These are phyloP conservation scores for Kwoniella newhampshirensis DNA, from an alignment of 768 basidiomycete genomes.

Conservation along the genomic window DNA sequence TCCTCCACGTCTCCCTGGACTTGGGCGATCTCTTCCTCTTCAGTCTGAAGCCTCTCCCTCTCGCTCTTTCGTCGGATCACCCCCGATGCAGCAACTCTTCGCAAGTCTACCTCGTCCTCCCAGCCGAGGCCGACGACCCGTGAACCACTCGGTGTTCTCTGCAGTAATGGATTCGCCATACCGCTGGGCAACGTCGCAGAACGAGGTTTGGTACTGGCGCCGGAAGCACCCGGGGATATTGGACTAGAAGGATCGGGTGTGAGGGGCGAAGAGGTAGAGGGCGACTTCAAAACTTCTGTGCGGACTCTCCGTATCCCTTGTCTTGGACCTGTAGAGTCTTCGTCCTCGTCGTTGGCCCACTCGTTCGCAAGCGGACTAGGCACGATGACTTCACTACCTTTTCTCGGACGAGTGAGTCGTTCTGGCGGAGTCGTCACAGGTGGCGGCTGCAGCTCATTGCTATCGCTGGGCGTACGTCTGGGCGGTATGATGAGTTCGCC, in stretches of 20 bases:
- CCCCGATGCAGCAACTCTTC: constrained; percentile 24
- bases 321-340: constrained; percentile 18
- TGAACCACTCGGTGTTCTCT: neutral
- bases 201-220: constrained; percentile 31
- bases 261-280: constrained; percentile 11
- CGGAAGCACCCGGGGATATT: constrained; percentile 1
- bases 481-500: constrained; percentile 12
- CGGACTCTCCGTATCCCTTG: constrained; percentile 27
- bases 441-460: constrained; percentile 1
- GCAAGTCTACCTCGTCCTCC: constrained; percentile 33
- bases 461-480: neutral
- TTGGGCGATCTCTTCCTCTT: constrained; percentile 16
- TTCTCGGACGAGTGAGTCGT: constrained; percentile 27
- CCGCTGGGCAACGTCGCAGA: constrained; percentile 43
- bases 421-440: constrained; percentile 9
- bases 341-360: constrained; percentile 39
- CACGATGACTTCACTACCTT: constrained; percentile 44
- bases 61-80: constrained; percentile 21
- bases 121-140: constrained; percentile 17
- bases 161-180: neutral
- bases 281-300: constrained; percentile 33
- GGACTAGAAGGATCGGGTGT: constrained; percentile 6
- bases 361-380: constrained; percentile 49
- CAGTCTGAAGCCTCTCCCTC: constrained; percentile 6
- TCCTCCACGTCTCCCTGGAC: constrained; percentile 13